These are phyloP conservation scores for Salvia miltiorrhiza DNA, from an alignment of 257 asterid genomes.

Conservation along the genomic window DNA sequence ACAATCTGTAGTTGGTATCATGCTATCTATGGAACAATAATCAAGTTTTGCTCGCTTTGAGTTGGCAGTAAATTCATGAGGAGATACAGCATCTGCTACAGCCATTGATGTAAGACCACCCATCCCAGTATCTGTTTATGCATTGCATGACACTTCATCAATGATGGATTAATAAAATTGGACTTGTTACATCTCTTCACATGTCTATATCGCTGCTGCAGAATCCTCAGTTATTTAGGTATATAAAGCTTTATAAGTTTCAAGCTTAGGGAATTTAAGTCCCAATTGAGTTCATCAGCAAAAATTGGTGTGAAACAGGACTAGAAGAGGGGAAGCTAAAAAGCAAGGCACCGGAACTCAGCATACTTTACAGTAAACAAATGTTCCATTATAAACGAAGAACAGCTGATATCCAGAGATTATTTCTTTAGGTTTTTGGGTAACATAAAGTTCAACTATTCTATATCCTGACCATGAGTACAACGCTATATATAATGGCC, in stretches of 20 bases:
- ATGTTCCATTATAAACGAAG: background rate
- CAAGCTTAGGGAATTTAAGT: background rate
- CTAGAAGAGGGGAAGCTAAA: background rate
- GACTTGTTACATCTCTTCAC: background rate
- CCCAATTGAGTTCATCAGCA: constrained; percentile 7
- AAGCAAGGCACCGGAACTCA: background rate
- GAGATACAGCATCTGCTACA: constrained; percentile 25
- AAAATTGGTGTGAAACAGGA: background rate
- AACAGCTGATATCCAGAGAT: constrained; percentile 12
- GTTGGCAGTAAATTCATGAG: constrained; percentile 25
- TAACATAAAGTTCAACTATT: background rate
- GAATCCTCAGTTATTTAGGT: background rate
- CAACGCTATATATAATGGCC: background rate
- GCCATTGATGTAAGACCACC: constrained; percentile 28
- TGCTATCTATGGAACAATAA: constrained; percentile 14
- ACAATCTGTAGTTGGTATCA: constrained; percentile 23
- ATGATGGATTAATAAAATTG: background rate
- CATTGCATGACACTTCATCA: constrained; percentile 7
- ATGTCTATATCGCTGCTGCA: background rate
- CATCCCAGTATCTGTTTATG: constrained; percentile 28
- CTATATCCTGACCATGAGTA: background rate
- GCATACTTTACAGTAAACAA: background rate
- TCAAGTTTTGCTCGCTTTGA: constrained; percentile 28
- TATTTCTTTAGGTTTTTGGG: background rate
- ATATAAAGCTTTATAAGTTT: constrained; percentile 2